Base-by-base conservation (phyloP, 108 stramenopile genomes). In the Skeletonema marinoi region DNA sequence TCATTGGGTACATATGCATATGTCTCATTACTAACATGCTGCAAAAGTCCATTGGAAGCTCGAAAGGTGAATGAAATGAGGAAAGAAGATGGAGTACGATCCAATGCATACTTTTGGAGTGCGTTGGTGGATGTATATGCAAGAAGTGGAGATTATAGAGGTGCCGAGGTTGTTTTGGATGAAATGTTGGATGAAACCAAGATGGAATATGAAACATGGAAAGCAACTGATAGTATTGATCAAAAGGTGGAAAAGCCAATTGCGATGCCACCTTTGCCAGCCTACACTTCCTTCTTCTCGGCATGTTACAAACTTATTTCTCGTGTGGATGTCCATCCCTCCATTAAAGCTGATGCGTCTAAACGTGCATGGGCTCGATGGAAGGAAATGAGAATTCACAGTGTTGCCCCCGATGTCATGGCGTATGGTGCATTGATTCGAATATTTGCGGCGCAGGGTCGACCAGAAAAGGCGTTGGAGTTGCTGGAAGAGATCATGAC, bases 91-190 rank as follows among this genome's bases (percentile, higher is more conserved):
- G 67, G 86, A 17, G 78, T 87, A 32, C 71, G 77, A 11, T 74
- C 88, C 9, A 88, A 90, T 35, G 75, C 75, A 39, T 87, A 92
- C 69, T 88, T 86, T 65, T 95, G 91, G 90, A 84, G 89, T 33
- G 90, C 93, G 39, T 71, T 95, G n/a, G 89, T 91, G 5, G 94
- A 95, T 78, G 85, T 92, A 9, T 85, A 93, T 68, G 91, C 94
- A 17, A 87, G 91, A 32, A 64, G 78, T 32, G 92, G 91, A 41
- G 94, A 95, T 60, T 92, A 80, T 78, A 78, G 87, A 72, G 94
- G 94, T 41, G 92, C 92, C 36, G 87, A 80, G 33, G 32, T 44
- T 9, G 90, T 91, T 6, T 35, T 92, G 36, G 86, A 90, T 50
- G 94, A 93, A 85, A 93, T 95, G 91, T 32, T 81, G 30, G 78